These are phyloP conservation scores for Tolypocladium ophioglossoides DNA, from an alignment of 2,329 filamentous ascomycete genomes.

Conservation along the genomic window DNA sequence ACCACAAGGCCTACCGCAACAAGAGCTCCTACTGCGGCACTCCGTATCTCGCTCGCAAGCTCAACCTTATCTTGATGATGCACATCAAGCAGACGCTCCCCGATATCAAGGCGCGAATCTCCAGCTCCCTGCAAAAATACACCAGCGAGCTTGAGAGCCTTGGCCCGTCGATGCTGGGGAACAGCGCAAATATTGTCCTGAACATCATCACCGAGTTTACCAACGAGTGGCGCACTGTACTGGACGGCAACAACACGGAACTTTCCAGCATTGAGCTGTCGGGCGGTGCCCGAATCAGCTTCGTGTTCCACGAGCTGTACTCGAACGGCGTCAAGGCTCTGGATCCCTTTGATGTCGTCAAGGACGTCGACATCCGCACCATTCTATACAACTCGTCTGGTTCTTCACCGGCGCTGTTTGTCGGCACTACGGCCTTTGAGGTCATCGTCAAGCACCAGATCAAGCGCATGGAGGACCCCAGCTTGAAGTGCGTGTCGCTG, in stretches of 20 bases:
- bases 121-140: slow-evolving; percentile 91
- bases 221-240: slow-evolving; percentile 90
- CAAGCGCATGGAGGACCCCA: slow-evolving; percentile 89
- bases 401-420: slow-evolving; percentile 90
- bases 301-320: slow-evolving; percentile 98
- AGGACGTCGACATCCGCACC: slow-evolving; percentile 94
- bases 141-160: slow-evolving; percentile 67
- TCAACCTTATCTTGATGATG: slow-evolving; percentile 99
- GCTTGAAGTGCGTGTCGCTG: slow-evolving; percentile 91
- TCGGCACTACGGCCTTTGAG: slow-evolving; percentile 96
- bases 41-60: slow-evolving; percentile 88
- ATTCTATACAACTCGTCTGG: slow-evolving; percentile 99
- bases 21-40: slow-evolving; percentile 99
- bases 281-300: slow-evolving; percentile 94
- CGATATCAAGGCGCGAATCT: slow-evolving; percentile 95
- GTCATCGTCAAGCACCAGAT: slow-evolving; percentile 98
- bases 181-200: slow-evolving; percentile 90
- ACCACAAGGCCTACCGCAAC: slow-evolving; percentile 96
- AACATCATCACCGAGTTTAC: slow-evolving; percentile 99
- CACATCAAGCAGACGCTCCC: slow-evolving; percentile 99
- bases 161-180: slow-evolving; percentile 90
- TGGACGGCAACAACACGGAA: slow-evolving; percentile 95
- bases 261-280: slow-evolving; percentile 90
- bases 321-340: slow-evolving; percentile 95
- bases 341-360: slow-evolving; percentile 94